These are phyloP conservation scores for Chrysochromulina parva DNA, from an alignment of 78 protist genomes.

Conservation along the genomic window DNA sequence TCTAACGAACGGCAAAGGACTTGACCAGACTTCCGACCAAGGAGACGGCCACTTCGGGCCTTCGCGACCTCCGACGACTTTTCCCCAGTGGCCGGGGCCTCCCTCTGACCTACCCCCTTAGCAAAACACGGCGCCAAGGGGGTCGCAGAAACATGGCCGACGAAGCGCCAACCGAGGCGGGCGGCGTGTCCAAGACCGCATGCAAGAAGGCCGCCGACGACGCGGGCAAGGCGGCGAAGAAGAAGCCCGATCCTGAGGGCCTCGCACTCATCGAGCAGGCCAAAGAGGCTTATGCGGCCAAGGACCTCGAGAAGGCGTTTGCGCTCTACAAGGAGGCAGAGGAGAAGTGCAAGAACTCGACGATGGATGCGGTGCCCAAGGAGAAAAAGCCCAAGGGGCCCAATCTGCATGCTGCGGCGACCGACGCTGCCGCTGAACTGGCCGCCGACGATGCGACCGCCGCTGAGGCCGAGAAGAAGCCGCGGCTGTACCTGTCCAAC, in stretches of 20 bases:
- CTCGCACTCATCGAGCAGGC: neutral
- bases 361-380: neutral
- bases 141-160: too few species aligned
- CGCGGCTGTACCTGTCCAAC: neutral
- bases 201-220: neutral
- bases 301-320: neutral
- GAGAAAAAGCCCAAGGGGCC: neutral
- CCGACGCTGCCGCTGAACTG: neutral
- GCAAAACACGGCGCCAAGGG: too few species aligned
- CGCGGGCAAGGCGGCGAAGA: constrained; percentile 21
- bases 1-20: too few species aligned
- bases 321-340: neutral
- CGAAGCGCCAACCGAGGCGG: too few species aligned
- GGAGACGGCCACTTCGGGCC: too few species aligned
- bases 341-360: neutral
- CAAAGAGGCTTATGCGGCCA: neutral
- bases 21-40: too few species aligned
- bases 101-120: too few species aligned
- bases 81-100: too few species aligned
- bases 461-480: neutral
- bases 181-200: neutral
- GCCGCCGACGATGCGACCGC: neutral
- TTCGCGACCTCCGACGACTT: too few species aligned
- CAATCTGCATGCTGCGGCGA: neutral
- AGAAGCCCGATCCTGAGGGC: neutral